phyloP scores from a whole-genome alignment of 176 grass and related monocot species.

The Juncus inflexus region DNA sequence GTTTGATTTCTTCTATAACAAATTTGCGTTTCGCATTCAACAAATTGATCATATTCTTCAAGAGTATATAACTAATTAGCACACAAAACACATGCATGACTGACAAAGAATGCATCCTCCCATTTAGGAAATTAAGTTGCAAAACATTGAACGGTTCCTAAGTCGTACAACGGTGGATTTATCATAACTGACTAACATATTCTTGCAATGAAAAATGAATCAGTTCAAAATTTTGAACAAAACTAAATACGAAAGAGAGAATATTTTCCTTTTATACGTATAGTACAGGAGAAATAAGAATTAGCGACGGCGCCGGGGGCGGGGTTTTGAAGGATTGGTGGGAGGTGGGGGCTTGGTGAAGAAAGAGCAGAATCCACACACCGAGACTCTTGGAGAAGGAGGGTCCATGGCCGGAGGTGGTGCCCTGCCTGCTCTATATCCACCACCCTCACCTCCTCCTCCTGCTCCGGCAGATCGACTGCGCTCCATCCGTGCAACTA shows the following conservation, averaged over 20 bases:
- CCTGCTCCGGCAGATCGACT: slow-evolving; percentile 22
- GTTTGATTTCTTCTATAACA: too few species aligned
- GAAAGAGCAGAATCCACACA: slow-evolving; percentile 67
- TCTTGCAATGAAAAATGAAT: neutral
- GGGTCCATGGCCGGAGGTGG: slow-evolving; percentile 51
- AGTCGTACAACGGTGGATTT: too few species aligned
- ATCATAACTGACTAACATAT: too few species aligned
- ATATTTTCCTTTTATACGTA: neutral
- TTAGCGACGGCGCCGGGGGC: slow-evolving; percentile 9
- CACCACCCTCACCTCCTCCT: slow-evolving; percentile 32
- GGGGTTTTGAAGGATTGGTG: slow-evolving; percentile 5
- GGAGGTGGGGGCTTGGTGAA: slow-evolving; percentile 40
- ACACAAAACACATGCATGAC: too few species aligned
- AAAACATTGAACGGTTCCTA: too few species aligned
- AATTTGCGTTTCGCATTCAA: too few species aligned
- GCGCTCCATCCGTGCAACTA: slow-evolving; percentile 9
- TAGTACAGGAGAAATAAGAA: neutral
- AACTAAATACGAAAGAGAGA: neutral
- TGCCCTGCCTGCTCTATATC: slow-evolving; percentile 48
- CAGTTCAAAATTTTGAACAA: neutral
- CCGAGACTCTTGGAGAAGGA: slow-evolving; percentile 68
- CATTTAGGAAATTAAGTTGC: too few species aligned
- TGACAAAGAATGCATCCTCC: too few species aligned
- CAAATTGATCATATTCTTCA: too few species aligned
- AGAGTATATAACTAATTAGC: too few species aligned